Evolutionary conservation across 306 rosid species (phyloP).

Genomic region (Crotalaria pallida): DNA sequence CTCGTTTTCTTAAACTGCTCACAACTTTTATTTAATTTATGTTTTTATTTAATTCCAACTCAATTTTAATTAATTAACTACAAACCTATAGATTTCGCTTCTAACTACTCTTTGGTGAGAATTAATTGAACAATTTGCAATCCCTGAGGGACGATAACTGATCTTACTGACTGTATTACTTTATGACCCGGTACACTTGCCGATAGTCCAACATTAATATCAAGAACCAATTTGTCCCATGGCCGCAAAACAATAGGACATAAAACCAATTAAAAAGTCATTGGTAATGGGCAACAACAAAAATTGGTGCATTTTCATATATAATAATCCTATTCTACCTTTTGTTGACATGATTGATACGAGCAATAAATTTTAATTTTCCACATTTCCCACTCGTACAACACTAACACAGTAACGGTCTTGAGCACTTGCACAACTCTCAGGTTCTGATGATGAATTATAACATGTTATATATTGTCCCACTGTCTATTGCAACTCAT

Average conservation of each 20-base stretch:
- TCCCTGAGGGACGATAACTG: no score
- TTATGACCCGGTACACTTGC: no score
- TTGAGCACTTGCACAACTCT: neutral
- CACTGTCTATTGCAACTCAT: conserved; percentile 53
- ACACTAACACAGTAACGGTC: neutral
- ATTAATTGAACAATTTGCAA: no score
- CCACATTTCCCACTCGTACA: neutral
- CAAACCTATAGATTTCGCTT: no score
- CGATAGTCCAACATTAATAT: no score
- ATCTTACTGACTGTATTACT: no score
- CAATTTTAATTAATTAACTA: no score
- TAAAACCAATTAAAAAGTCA: neutral
- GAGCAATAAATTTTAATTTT: neutral
- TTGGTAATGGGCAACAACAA: neutral
- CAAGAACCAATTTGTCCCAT: no score
- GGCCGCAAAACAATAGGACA: neutral
- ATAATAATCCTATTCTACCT: neutral
- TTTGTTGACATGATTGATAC: neutral
- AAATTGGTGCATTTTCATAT: neutral
- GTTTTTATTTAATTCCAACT: no score
- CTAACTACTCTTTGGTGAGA: no score
- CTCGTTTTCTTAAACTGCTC: no score
- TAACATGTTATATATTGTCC: neutral
- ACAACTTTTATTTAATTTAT: no score
- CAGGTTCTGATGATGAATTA: neutral